Evolutionary conservation across 208 protist species (phyloP), one percentile per base, ranked within the genome.

Genomic region (Jaenimonas drosophilae): DNA sequence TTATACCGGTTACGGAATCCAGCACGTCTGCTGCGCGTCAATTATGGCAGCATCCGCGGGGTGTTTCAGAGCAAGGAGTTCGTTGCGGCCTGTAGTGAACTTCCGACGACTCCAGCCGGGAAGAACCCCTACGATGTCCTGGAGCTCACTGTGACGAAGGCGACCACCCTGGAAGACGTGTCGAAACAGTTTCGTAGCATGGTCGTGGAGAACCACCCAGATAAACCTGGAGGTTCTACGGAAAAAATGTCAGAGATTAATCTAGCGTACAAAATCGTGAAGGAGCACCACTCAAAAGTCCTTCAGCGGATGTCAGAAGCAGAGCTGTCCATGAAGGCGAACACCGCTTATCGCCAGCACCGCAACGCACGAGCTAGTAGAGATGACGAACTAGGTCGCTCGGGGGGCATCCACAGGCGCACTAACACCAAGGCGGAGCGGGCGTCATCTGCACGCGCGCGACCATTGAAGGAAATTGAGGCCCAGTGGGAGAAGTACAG

Each of bases 51-150:
- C n/a, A n/a, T n/a, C n/a, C n/a, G n/a, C n/a, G n/a, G n/a, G 40
- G 75, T 89, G 16, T 86, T 81, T 44, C 86, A 94, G 49, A 81
- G 76, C 44, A 85, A 79, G 33, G 69, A 85, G 40, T 88, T 89
- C 54, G 43, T 67, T 28, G 66, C 58, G 27, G 86, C 81, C 1
- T 84, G 68, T 39, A 68, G 74, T 32, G 78, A 88, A 23, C 32
- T 95, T 33, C 88, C 88, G 14, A 79, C 47, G 2, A 95, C 88
- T 21, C 83, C 82, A 7, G 68, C 70, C 23, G 88, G 88, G 25
- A 60, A 70, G 23, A 95, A 95, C 55, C 88, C 88, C 11, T 95
- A 95, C 52, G 81, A 91, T 58, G 83, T 95, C 29, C 72, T 95
- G 23, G 75, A 95, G 49, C 54, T 95, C 17, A 80, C 76, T 12